Base-by-base conservation (phyloP, 352 stramenopile species). In the Phytopythium cucurbitacearum region DNA sequence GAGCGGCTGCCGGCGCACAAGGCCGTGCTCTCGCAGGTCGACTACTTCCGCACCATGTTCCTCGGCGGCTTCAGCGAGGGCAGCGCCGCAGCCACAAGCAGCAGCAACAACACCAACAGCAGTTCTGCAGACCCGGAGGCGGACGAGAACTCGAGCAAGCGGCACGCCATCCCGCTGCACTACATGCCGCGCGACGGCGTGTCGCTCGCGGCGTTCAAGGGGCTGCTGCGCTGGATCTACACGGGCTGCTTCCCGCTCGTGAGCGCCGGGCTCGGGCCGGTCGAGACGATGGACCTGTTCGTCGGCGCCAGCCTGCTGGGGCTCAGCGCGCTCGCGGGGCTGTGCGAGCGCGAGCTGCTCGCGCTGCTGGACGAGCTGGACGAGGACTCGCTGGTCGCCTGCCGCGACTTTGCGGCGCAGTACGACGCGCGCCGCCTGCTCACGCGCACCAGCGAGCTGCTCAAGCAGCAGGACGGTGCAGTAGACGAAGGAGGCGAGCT, bases 41-140 rank as follows among this genome's bases (percentile, higher is more conserved):
- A 84, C 13, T 93, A 93, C 62, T 93, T 91, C 59, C 78, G 73
- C 38, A 84, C 74, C 7, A 89, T 93, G 80, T 89, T 93, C 49
- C 76, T 78, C 4, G 82, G 80, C n/a, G 76, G 82, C 12, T 93
- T 93, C 42, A 82, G 77, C 39, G 80, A 93, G 73, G 78, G 74
- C n/a, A 60, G 64, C 8, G 50, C 50, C 4, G 49, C 52, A 5
- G 45, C 21, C 21, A 28, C 21, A 28, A 28, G 21, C 21, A 28
- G 21, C 21, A 28, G 21, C 21, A 28, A 28, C 21, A 28, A 28
- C 21, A 28, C 21, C 21, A 28, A 2, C 21, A 28, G 21, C 21
- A 28, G 21, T 28, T 28, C 21, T 28, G 21, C 21, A 28, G 21
- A 28, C 21, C 53, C 47, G 10, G 52, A 63, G 40, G 48, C 47